Evolutionary conservation across 1,284 basidiomycete species (phyloP).

Genomic region (Kwoniella shivajii): DNA sequence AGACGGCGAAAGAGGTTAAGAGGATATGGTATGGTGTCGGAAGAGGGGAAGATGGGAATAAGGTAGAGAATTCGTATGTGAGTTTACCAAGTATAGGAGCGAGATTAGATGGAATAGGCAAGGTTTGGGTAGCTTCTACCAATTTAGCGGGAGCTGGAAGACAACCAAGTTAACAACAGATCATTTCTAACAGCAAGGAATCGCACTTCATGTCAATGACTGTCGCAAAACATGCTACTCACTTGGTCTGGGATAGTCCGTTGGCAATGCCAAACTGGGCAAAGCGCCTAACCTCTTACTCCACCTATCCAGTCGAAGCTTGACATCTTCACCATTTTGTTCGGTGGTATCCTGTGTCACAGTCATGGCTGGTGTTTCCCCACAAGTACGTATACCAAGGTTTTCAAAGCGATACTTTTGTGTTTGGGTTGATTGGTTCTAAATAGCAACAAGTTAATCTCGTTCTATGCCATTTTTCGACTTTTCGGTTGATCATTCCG

Average conservation of each 20-base stretch:
- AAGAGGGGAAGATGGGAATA: constrained; percentile 50
- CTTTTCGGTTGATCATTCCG: no score
- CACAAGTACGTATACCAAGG: no score
- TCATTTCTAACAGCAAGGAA: no score
- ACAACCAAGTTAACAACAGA: no score
- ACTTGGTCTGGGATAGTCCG: constrained; percentile 87
- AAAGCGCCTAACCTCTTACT: constrained; percentile 59
- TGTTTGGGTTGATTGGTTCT: not conserved
- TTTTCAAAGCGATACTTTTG: no score
- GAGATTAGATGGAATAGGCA: constrained; percentile 61
- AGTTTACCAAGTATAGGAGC: constrained; percentile 51
- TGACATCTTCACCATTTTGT: constrained; percentile 1
- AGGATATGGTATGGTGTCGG: constrained; percentile 91
- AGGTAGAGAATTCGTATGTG: constrained; percentile 72
- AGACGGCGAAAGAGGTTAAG: constrained; percentile 83
- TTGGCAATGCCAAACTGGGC: constrained; percentile 89
- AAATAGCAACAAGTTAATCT: no score
- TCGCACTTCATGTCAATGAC: not conserved
- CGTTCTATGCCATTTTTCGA: no score
- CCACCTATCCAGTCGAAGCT: constrained; percentile 49
- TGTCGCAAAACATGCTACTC: constrained; percentile 16
- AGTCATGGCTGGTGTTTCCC: no score
- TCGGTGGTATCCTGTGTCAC: not conserved
- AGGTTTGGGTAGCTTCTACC: constrained; percentile 74
- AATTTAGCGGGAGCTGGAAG: constrained; percentile 64